Conservation (phyloP, 768 basidiomycete species). For the Auricularia auricula-judae region DNA sequence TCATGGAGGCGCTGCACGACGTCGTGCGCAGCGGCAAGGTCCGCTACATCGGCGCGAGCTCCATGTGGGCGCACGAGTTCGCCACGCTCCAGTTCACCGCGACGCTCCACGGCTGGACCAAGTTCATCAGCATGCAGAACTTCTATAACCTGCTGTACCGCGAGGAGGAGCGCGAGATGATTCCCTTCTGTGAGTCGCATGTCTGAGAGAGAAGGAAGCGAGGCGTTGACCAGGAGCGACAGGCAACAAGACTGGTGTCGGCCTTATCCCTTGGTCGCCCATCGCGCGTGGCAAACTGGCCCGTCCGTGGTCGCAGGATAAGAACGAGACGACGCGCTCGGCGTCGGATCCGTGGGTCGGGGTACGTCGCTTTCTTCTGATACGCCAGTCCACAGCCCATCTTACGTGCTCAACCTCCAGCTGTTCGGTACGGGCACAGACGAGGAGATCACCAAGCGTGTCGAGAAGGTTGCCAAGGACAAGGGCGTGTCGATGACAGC, state of each 20-base stretch:
- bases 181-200: not conserved
- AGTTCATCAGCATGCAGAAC: constrained; percentile 4
- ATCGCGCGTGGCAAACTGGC: constrained; percentile 27
- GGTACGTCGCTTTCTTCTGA: not conserved
- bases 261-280: constrained; percentile 37
- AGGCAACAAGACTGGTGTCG: constrained; percentile 26
- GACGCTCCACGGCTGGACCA: constrained; percentile 3
- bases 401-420: not conserved
- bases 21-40: constrained; percentile 56
- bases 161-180: constrained; percentile 2
- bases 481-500: constrained; percentile 31
- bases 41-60: constrained; percentile 49
- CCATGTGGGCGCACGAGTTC: constrained; percentile 38
- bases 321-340: constrained; percentile 1
- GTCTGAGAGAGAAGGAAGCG: not conserved
- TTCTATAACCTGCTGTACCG: not conserved
- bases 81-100: constrained; percentile 8
- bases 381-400: no score
- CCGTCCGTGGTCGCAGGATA: constrained; percentile 14
- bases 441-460: constrained; percentile 17
- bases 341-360: not conserved
- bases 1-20: constrained; percentile 58
- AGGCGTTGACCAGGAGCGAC: not conserved
- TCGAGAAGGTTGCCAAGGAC: constrained; percentile 28
- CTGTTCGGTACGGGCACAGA: constrained; percentile 4